Conservation (phyloP, 208 protist species). For the Leishmania arabica region DNA sequence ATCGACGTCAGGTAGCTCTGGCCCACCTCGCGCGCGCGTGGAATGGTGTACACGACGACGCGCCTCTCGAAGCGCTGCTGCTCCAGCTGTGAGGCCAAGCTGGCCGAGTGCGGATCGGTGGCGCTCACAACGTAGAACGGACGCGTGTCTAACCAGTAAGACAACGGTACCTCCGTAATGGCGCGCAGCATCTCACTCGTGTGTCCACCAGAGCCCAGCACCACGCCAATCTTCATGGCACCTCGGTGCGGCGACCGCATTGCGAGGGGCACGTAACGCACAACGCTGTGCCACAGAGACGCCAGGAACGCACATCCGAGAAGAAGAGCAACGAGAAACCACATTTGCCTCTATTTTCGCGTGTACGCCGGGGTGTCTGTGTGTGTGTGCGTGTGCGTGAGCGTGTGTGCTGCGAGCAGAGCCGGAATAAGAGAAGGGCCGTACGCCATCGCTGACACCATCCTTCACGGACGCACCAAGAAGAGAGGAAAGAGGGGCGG, state of each 20-base stretch:
- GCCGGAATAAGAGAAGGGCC: neutral
- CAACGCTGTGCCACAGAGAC: slow-evolving; percentile 22
- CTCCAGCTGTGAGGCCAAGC: slow-evolving; percentile 61
- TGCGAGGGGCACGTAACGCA: slow-evolving; percentile 20
- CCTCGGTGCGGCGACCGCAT: slow-evolving; percentile 22
- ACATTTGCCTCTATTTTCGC: slow-evolving; percentile 4
- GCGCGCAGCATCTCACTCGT: slow-evolving; percentile 92
- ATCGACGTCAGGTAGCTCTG: slow-evolving; percentile 89
- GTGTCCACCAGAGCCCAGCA: slow-evolving; percentile 92
- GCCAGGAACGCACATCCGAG: slow-evolving; percentile 3
- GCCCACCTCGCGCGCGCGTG: slow-evolving; percentile 89
- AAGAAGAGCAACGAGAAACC: slow-evolving; percentile 16
- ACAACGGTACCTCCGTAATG: slow-evolving; percentile 42
- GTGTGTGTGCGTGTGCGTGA: neutral
- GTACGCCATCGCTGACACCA: too few relatives aligned
- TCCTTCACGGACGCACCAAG: neutral
- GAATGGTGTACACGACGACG: slow-evolving; percentile 63
- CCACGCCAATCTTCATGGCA: slow-evolving; percentile 64
- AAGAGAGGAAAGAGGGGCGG: neutral
- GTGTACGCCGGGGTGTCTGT: neutral
- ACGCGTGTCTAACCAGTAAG: slow-evolving; percentile 46
- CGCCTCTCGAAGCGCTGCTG: slow-evolving; percentile 36
- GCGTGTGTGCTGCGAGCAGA: neutral
- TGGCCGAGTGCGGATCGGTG: slow-evolving; percentile 75
- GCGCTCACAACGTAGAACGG: slow-evolving; percentile 74